Conservation (phyloP, 768 basidiomycete species). For the Mycena galopus region DNA sequence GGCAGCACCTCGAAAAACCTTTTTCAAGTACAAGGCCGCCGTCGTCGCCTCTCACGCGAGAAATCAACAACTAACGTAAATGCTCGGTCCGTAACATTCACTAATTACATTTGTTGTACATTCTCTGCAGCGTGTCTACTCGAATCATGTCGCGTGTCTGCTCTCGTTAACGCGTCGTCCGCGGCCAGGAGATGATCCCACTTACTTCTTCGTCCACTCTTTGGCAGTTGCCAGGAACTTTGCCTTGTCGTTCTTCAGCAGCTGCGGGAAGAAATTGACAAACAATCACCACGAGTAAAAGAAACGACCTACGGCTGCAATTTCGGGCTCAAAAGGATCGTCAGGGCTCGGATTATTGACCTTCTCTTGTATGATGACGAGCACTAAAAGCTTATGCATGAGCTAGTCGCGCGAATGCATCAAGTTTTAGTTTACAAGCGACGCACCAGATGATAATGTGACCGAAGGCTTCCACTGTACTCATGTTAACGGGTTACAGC, state of each 20-base stretch:
- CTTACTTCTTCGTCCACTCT: slow-evolving; percentile 88
- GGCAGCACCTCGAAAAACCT: not conserved
- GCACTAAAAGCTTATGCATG: slow-evolving; percentile 60
- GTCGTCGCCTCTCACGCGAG: not conserved
- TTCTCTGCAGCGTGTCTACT: slow-evolving; percentile 4
- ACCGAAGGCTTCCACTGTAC: slow-evolving; percentile 88
- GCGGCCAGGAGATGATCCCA: not conserved
- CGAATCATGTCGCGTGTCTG: slow-evolving; percentile 29
- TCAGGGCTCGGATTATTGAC: slow-evolving; percentile 90
- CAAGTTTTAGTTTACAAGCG: not conserved
- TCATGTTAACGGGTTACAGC: not conserved
- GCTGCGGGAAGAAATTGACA: slow-evolving; percentile 52
- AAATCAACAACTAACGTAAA: not conserved
- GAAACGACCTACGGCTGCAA: slow-evolving; percentile 75
- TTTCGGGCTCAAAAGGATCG: slow-evolving; percentile 90
- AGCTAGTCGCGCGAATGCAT: slow-evolving; percentile 20
- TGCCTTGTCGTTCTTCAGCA: slow-evolving; percentile 80
- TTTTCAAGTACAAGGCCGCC: not conserved
- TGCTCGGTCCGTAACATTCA: not conserved
- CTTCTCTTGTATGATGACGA: slow-evolving; percentile 85
- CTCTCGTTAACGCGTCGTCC: slow-evolving; percentile 20
- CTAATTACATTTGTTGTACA: slow-evolving; percentile 7
- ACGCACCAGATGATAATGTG: slow-evolving; percentile 73
- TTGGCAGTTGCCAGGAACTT: slow-evolving; percentile 84
- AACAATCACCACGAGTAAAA: slow-evolving; percentile 1